Percentiles rank a stretch among this genome's conserved stretches.
phyloP scores from a whole-genome alignment of 768 basidiomycete species.

The Epithele typhae region DNA sequence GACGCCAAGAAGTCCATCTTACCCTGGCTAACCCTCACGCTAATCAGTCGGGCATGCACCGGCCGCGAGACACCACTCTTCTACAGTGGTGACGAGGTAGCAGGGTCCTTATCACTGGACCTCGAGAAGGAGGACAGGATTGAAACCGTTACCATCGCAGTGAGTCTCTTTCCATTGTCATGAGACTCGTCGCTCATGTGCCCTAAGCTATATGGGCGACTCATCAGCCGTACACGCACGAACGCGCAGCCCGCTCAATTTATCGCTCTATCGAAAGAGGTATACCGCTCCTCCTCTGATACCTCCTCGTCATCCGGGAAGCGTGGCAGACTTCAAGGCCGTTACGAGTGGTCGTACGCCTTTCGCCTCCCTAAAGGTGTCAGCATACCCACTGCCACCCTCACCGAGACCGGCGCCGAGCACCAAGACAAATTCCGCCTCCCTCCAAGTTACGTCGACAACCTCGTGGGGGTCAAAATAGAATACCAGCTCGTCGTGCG shows the following conservation, averaged over 20 bases:
- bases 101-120: slow-evolving; percentile 1
- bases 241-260: slow-evolving; percentile 1
- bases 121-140: slow-evolving; percentile 9
- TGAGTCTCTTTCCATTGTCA: neutral
- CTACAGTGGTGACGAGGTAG: slow-evolving; percentile 6
- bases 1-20: slow-evolving; percentile 2
- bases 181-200: neutral
- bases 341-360: slow-evolving; percentile 16
- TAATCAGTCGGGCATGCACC: slow-evolving; percentile 5
- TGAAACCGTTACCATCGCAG: slow-evolving; percentile 7
- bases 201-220: slow-evolving; percentile 5
- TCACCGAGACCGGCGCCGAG: neutral
- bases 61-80: slow-evolving; percentile 2
- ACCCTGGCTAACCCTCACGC: slow-evolving; percentile 7
- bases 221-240: slow-evolving; percentile 6
- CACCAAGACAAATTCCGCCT: slow-evolving; percentile 15
- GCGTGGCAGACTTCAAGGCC: slow-evolving; percentile 17
- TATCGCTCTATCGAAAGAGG: slow-evolving; percentile 4
- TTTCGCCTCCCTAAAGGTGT: slow-evolving; percentile 18
- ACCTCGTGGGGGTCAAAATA: slow-evolving; percentile 7
- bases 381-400: slow-evolving; percentile 4
- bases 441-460: slow-evolving; percentile 16
- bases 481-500: slow-evolving; percentile 16
- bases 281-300: slow-evolving; percentile 10
- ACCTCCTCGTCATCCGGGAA: neutral